phyloP scores from a whole-genome alignment of 768 basidiomycete genomes.

The Podaxis carcinomalis region DNA sequence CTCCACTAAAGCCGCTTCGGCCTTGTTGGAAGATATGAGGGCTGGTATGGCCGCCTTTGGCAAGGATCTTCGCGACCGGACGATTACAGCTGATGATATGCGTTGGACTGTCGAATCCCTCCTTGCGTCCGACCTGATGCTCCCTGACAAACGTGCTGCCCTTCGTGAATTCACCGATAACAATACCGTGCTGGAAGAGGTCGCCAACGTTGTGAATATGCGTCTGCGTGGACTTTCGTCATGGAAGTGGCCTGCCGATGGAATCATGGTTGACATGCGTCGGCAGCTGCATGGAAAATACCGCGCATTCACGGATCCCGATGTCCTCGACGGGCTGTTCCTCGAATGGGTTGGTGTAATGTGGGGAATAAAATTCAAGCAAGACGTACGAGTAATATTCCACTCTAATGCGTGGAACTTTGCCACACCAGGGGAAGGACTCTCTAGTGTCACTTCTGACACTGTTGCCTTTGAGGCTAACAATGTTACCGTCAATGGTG shows the following conservation, averaged over 20 bases:
- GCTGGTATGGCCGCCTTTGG: conserved; percentile 25
- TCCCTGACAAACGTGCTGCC: conserved; percentile 34
- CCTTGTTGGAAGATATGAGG: conserved; percentile 25
- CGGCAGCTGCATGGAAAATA: conserved; percentile 42
- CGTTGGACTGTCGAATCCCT: conserved; percentile 28
- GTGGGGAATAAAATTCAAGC: conserved; percentile 37
- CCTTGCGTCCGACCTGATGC: conserved; percentile 32
- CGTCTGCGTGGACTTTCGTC: conserved; percentile 33
- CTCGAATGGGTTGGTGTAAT: conserved; percentile 38
- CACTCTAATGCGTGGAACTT: conserved; percentile 33
- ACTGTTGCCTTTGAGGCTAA: conserved; percentile 8
- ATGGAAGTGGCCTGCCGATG: conserved; percentile 42
- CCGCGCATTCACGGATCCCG: conserved; percentile 41
- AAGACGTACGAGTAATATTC: conserved; percentile 23
- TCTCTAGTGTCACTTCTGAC: conserved; percentile 17
- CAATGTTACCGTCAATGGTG: conserved; percentile 20
- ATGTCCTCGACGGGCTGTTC: conserved; percentile 40
- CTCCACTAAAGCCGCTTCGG: conserved; percentile 24
- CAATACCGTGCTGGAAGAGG: conserved; percentile 30
- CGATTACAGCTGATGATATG: conserved; percentile 23
- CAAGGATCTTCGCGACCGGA: conserved; percentile 19
- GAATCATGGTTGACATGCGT: conserved; percentile 39
- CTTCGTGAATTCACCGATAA: conserved; percentile 38
- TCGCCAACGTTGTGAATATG: conserved; percentile 44
- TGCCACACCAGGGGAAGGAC: conserved; percentile 15